Conservation (phyloP, 345 rosid species). For the Xanthoceras sorbifolium region DNA sequence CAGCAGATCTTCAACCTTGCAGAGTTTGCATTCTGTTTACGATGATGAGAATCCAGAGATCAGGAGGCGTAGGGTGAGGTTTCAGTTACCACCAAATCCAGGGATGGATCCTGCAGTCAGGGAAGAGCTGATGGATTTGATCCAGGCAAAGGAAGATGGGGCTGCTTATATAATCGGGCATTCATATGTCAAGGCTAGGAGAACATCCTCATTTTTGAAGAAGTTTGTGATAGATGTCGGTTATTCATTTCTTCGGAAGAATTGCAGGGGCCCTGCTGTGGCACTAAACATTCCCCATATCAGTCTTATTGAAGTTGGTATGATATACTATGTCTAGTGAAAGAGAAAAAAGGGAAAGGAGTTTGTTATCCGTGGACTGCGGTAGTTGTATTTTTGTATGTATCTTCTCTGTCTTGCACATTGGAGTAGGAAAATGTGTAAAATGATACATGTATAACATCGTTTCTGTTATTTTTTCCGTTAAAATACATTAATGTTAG, state of each 20-base stretch:
- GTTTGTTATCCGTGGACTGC: neutral
- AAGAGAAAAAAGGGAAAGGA: neutral
- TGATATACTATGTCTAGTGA: slow-evolving; percentile 81
- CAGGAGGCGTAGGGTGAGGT: slow-evolving; percentile 69
- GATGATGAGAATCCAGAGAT: slow-evolving; percentile 67
- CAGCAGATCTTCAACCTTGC: slow-evolving; percentile 74
- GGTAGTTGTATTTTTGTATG: neutral
- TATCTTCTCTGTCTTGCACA: neutral
- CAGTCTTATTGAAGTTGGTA: slow-evolving; percentile 93
- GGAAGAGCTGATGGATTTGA: slow-evolving; percentile 81
- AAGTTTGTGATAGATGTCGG: slow-evolving; percentile 73
- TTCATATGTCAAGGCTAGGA: slow-evolving; percentile 85
- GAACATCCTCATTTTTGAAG: slow-evolving; percentile 64
- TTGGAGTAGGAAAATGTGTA: neutral
- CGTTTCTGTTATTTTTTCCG: too few species aligned
- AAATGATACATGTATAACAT: neutral
- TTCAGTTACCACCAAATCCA: slow-evolving; percentile 49
- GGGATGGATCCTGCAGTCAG: slow-evolving; percentile 72
- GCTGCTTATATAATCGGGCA: slow-evolving; percentile 90
- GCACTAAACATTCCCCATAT: slow-evolving; percentile 92
- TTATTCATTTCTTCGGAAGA: slow-evolving; percentile 89
- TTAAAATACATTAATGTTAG: neutral
- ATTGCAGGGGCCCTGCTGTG: slow-evolving; percentile 92
- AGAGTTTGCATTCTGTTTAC: slow-evolving; percentile 60
- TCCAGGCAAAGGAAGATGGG: slow-evolving; percentile 86